Base-by-base conservation (phyloP, 768 basidiomycete species). In the Tricholoma bakamatsutake region DNA sequence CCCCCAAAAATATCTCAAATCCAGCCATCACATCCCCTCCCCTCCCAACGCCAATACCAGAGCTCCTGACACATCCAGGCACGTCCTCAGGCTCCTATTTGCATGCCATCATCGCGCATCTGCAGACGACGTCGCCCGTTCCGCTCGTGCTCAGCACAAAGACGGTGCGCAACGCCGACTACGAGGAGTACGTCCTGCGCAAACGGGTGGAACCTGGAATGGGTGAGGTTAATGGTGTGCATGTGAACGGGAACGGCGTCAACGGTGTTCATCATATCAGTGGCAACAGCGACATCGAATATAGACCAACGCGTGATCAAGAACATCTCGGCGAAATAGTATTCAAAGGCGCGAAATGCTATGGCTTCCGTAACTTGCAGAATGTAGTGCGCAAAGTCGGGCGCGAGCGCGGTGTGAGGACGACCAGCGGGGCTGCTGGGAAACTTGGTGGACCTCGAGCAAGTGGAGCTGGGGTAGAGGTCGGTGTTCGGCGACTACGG, bases 301-400 rank as follows among this genome's bases (percentile, higher is more conserved):
- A 5, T 4, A 5, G 53, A 31, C 63, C 66, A 49, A 70, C 77
- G 54, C 67, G 67, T 42, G 68, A 69, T 13, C 46, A 31, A 9
- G 46, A 48, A n/a, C 28, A 10, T 17, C 74, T 74, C 2, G 83
- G 82, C 33, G 79, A 81, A 55, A 74, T 87, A 17, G 76, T 97
- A 27, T 97, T 98, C 77, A 89, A 85, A 61, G 95, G 94, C 3
- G 93, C 94, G 3, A 94, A 89, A 61, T 97, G 95, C 70, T 99
- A 97, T 66, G 97, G 97, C 7, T 98, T 98, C 73, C 81, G 93
- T 52, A 99, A 99, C 69, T 75, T 99, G 50, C 96, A 98, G 70
- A 99, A 98, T 68, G 82, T 99, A 50, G 96, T 99, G 46, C 78
- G 95, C 52, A 93, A 91, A 71, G 86, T 98, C 9, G 92, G 88